Base-by-base conservation (phyloP, 140 eudicot species). In the Ambrosia hybrid region DNA sequence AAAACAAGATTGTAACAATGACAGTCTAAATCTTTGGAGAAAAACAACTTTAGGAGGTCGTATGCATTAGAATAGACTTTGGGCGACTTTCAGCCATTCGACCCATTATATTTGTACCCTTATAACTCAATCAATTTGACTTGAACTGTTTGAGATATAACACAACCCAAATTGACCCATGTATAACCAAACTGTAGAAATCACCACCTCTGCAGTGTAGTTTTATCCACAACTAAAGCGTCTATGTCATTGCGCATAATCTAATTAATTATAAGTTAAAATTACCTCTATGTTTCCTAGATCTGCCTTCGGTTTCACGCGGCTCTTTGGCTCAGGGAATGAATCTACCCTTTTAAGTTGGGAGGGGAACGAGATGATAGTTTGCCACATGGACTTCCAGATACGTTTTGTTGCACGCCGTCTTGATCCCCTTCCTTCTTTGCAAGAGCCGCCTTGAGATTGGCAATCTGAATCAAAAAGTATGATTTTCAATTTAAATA, bases 361-460 rank as follows among this genome's bases (percentile, higher is more conserved):
- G 87, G 81, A 61, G 85, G 92, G 73, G 77, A 78, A 56, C 86
- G 86, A 6, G 95, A 83, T 39, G 88, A 74, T 67, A 79, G 70
- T 63, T 76, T 78, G 89, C 84, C 78, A 73, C 87, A 79, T 73
- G 97, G 97, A 78, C 90, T 88, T 33, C 84, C 85, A 10, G 86
- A 76, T 63, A 74, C 79, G 67, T 65, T 85, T 6, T 64, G 79
- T 57, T 80, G 90, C n/a, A 67, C 38, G 36, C 84, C 37, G 41
- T 75, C 84, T 14, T 81, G 79, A 66, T 87, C 84, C 48, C 82
- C 87, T 74, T 86, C 96, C 71, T 85, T 90, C 81, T 82, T 88
- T 81, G 95, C 92, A 65, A 94, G 80, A 68, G 95, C 96, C 48
- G 90, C 91, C 80, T 86, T 94, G 15, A 94, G 99, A 80, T 78